These are phyloP conservation scores for Trichoderma oligosporum DNA, from an alignment of 2,329 filamentous ascomycete genomes.

Conservation along the genomic window DNA sequence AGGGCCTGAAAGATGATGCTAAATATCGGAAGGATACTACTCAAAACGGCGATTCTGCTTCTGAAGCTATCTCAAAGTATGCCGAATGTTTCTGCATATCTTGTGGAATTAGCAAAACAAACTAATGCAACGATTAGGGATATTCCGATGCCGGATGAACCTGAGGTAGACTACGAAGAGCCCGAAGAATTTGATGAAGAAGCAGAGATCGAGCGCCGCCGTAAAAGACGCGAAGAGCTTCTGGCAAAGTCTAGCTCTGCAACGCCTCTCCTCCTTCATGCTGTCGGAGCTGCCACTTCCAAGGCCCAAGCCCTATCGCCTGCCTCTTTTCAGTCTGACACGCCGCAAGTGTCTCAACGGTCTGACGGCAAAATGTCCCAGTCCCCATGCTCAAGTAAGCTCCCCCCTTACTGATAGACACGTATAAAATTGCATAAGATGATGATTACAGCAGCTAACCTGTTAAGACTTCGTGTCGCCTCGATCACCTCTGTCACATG, in stretches of 20 bases:
- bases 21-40: slow-evolving; percentile 57
- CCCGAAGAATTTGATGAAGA: slow-evolving; percentile 70
- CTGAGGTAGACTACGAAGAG: slow-evolving; percentile 47
- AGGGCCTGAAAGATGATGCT: slow-evolving; percentile 59
- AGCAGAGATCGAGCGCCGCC: slow-evolving; percentile 77
- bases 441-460: slow-evolving; percentile 24
- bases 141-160: slow-evolving; percentile 29
- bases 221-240: slow-evolving; percentile 79
- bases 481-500: slow-evolving; percentile 43
- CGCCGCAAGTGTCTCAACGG: slow-evolving; percentile 32
- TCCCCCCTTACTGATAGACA: too few relatives aligned
- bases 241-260: slow-evolving; percentile 75
- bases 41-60: not conserved
- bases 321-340: slow-evolving; percentile 46
- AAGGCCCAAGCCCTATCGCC: slow-evolving; percentile 51
- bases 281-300: slow-evolving; percentile 60
- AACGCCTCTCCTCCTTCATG: slow-evolving; percentile 71
- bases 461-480: slow-evolving; percentile 41
- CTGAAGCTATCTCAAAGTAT: not conserved
- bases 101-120: not conserved
- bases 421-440: not conserved
- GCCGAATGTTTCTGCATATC: not conserved
- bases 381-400: slow-evolving; percentile 49
- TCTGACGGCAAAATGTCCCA: slow-evolving; percentile 37
- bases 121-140: slow-evolving; percentile 22